A percentile compares a stretch with the other conserved stretches of the same genome.
These are phyloP conservation scores for Chytriomyces sp. DNA, from an alignment of 192 early-diverging fungal species.

Conservation along the genomic window DNA sequence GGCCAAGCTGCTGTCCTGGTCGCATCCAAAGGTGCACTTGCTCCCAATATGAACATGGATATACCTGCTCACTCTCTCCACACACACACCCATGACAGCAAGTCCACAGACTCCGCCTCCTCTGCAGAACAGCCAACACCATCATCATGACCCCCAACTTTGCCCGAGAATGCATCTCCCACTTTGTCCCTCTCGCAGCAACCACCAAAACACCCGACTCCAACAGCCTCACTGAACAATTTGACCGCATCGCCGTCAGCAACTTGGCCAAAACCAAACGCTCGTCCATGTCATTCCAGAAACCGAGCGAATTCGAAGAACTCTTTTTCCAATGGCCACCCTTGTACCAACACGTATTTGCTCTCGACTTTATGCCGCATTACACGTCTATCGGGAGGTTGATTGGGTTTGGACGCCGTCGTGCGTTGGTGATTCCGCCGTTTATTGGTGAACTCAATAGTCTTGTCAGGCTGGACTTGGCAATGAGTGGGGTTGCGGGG, in stretches of 20 bases:
- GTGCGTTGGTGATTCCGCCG: conserved; percentile 5
- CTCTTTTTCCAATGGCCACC: conserved; percentile 27
- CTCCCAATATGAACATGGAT: too few species aligned
- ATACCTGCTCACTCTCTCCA: too few species aligned
- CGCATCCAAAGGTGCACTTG: not conserved
- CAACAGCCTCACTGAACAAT: too few species aligned
- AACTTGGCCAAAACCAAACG: too few species aligned
- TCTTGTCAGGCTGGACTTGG: conserved; percentile 16
- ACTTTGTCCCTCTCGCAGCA: too few species aligned
- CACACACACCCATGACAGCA: too few species aligned
- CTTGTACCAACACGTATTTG: conserved; percentile 13
- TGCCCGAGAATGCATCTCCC: too few species aligned
- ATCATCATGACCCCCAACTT: too few species aligned
- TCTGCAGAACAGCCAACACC: too few species aligned
- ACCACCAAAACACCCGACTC: too few species aligned
- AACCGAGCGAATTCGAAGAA: conserved; percentile 19
- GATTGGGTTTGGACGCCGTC: conserved; percentile 9
- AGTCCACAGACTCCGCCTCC: too few species aligned
- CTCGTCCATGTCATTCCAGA: not conserved
- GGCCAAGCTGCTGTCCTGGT: not conserved
- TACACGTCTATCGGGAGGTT: conserved; percentile 2
- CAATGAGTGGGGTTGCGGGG: conserved; percentile 25
- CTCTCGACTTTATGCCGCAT: not conserved
- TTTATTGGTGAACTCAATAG: not conserved
- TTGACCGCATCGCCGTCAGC: too few species aligned